Evolutionary conservation across 2,329 filamentous ascomycete genomes (phyloP).

Genomic region (Trichoderma sp.): DNA sequence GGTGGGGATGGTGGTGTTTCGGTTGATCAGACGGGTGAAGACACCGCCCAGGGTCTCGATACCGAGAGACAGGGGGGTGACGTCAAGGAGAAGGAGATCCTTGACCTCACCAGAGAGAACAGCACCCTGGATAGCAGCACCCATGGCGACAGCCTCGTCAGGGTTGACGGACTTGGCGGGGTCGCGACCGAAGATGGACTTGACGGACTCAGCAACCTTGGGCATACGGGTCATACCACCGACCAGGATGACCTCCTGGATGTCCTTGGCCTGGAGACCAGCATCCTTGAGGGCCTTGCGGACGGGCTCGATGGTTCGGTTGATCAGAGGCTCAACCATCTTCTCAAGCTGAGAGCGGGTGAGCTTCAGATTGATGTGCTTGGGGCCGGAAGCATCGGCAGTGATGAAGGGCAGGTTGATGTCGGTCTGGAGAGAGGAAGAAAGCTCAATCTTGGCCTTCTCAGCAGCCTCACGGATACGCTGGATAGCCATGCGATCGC

Average conservation of each 20-base stretch:
- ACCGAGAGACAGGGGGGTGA: constrained; percentile 93
- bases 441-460: constrained; percentile 99
- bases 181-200: constrained; percentile 93
- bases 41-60: constrained; percentile 98
- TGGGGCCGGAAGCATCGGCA: constrained; percentile 89
- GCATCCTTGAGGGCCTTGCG: constrained; percentile 97
- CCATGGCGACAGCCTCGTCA: constrained; percentile 95
- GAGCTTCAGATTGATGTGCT: constrained; percentile 98
- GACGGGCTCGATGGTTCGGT: constrained; percentile 83
- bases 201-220: constrained; percentile 94
- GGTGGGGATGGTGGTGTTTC: constrained; percentile 98
- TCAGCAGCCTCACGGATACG: constrained; percentile 97
- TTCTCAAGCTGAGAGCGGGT: constrained; percentile 88
- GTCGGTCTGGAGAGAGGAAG: constrained; percentile 90
- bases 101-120: constrained; percentile 96
- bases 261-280: constrained; percentile 84
- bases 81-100: constrained; percentile 91
- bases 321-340: constrained; percentile 87
- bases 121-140: constrained; percentile 95
- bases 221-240: constrained; percentile 99
- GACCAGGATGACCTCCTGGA: constrained; percentile 96
- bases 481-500: constrained; percentile 97
- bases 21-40: constrained; percentile 97
- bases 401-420: constrained; percentile 99
- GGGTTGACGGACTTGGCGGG: constrained; percentile 98